phyloP scores from a whole-genome alignment of 495 filamentous ascomycete species.

The Aspergillus hancockii region DNA sequence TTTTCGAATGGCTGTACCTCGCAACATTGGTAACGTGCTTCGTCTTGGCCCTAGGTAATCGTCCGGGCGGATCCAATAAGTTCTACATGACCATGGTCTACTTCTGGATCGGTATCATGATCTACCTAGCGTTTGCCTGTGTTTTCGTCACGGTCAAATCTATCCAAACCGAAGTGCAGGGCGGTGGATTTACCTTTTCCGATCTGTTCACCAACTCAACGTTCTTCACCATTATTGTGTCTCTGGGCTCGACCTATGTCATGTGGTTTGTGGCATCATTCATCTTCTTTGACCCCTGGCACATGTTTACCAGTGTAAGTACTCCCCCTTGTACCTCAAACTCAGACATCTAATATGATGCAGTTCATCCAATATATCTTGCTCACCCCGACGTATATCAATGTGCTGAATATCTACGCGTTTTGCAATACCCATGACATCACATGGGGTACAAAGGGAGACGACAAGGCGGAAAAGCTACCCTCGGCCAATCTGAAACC shows the following conservation, averaged over 20 bases:
- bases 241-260: slow-evolving; percentile 86
- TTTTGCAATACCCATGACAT: slow-evolving; percentile 99
- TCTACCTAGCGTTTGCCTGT: slow-evolving; percentile 92
- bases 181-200: slow-evolving; percentile 59
- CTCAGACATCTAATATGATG: slow-evolving; percentile 9
- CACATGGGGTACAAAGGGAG: slow-evolving; percentile 95
- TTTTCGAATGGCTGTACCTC: slow-evolving; percentile 97
- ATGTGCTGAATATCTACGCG: slow-evolving; percentile 95
- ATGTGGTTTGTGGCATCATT: slow-evolving; percentile 92
- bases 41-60: slow-evolving; percentile 90
- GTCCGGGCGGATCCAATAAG: slow-evolving; percentile 89
- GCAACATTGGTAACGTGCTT: slow-evolving; percentile 92
- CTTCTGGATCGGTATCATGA: slow-evolving; percentile 96
- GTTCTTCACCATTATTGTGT: slow-evolving; percentile 93
- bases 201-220: slow-evolving; percentile 81
- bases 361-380: slow-evolving; percentile 94
- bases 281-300: slow-evolving; percentile 98
- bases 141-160: slow-evolving; percentile 92
- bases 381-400: slow-evolving; percentile 92
- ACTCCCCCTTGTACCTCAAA: not conserved
- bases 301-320: slow-evolving; percentile 85
- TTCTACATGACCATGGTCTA: slow-evolving; percentile 96
- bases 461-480: slow-evolving; percentile 84
- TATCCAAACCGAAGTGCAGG: slow-evolving; percentile 64
- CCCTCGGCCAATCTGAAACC: slow-evolving; percentile 79